Evolutionary conservation across 768 basidiomycete species (phyloP).

Genomic region (Lepiota subincarnata): DNA sequence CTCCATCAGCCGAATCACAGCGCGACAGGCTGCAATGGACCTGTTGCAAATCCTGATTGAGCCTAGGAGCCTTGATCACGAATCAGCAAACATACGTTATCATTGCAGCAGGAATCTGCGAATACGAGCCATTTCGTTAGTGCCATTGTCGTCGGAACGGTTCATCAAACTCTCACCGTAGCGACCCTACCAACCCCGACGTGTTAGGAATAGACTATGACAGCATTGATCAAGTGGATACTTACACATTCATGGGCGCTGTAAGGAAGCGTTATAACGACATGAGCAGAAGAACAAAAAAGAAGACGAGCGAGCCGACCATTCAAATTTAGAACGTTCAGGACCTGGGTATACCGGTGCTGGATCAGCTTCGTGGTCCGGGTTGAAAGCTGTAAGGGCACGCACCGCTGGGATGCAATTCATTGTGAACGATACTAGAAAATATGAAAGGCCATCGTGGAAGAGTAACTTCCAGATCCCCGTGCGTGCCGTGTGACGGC

Average conservation of each 20-base stretch:
- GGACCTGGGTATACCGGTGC: constrained; percentile 28
- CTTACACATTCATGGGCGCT: constrained; percentile 66
- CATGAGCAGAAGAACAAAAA: constrained; percentile 3
- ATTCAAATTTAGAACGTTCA: constrained; percentile 58
- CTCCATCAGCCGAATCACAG: constrained; percentile 62
- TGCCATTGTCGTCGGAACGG: constrained; percentile 1
- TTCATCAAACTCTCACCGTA: constrained; percentile 34
- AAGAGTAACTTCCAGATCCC: constrained; percentile 69
- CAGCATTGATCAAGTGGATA: constrained; percentile 12
- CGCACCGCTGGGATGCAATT: constrained; percentile 67
- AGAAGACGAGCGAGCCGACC: constrained; percentile 32
- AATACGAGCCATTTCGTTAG: constrained; percentile 10
- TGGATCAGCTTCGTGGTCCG: background rate
- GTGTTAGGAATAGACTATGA: constrained; percentile 6
- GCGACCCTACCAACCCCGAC: constrained; percentile 37
- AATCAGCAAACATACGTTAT: constrained; percentile 44
- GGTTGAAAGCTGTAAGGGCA: constrained; percentile 9
- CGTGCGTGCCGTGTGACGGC: constrained; percentile 48
- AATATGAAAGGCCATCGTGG: constrained; percentile 70
- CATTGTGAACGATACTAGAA: constrained; percentile 58
- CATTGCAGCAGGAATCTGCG: constrained; percentile 59
- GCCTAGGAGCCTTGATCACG: background rate
- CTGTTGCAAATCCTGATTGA: constrained; percentile 22
- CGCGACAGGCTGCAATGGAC: constrained; percentile 62
- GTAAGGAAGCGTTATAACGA: constrained; percentile 9